Conservation (phyloP, 2,329 filamentous ascomycete genomes). For the Gaeumannomyces tritici region DNA sequence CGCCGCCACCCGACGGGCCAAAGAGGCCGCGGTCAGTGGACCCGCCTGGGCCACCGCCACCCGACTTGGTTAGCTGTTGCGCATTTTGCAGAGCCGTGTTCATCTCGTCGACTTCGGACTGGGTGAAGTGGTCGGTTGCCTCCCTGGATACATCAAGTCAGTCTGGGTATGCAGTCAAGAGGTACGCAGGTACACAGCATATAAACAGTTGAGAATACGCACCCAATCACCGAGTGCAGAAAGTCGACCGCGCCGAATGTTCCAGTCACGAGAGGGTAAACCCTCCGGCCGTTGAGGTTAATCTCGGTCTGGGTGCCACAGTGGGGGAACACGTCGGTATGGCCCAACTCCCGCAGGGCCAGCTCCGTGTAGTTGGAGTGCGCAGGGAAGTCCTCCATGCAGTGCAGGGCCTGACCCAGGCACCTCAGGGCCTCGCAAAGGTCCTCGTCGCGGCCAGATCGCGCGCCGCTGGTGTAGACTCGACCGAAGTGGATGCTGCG, state of each 20-base stretch:
- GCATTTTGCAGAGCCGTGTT: slow-evolving; percentile 66
- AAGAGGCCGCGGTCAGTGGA: slow-evolving; percentile 20
- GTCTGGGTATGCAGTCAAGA: neutral
- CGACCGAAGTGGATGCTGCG: slow-evolving; percentile 71
- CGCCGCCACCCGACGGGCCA: slow-evolving; percentile 23
- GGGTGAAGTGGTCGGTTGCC: slow-evolving; percentile 74
- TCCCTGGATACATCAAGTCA: slow-evolving; percentile 29
- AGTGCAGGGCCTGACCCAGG: slow-evolving; percentile 67
- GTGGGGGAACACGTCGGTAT: slow-evolving; percentile 61
- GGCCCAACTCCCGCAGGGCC: slow-evolving; percentile 62
- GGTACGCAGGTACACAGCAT: neutral
- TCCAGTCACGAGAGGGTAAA: slow-evolving; percentile 65
- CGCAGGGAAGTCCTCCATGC: slow-evolving; percentile 69
- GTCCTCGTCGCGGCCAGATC: slow-evolving; percentile 61
- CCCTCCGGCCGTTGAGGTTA: slow-evolving; percentile 52
- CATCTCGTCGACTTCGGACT: slow-evolving; percentile 76
- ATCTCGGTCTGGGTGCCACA: slow-evolving; percentile 60
- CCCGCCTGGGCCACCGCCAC: slow-evolving; percentile 4
- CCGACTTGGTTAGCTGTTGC: slow-evolving; percentile 32
- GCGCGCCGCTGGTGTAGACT: slow-evolving; percentile 59
- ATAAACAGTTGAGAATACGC: neutral
- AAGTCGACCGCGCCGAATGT: slow-evolving; percentile 78
- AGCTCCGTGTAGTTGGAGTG: slow-evolving; percentile 81
- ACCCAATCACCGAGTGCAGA: slow-evolving; percentile 61
- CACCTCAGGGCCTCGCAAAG: slow-evolving; percentile 73